A percentile compares a stretch with the other conserved stretches of the same genome.
phyloP scores from a whole-genome alignment of 768 basidiomycete genomes.

The Mycena albidolilacea region DNA sequence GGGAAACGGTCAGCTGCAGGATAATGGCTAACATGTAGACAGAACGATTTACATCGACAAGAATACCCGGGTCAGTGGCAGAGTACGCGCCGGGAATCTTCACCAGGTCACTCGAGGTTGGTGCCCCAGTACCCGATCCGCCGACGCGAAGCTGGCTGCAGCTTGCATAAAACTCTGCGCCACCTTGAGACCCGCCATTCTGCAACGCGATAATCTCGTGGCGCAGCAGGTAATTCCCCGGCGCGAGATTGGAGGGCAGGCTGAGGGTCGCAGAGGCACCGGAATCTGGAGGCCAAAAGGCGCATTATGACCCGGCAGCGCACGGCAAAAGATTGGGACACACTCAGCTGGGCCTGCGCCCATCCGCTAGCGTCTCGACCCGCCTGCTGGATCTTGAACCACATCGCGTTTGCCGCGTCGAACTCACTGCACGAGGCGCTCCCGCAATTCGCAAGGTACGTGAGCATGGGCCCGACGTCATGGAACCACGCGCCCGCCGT shows the following conservation, averaged over 20 bases:
- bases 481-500: conserved; percentile 61
- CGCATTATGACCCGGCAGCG: conserved; percentile 46
- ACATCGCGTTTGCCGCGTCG: conserved; percentile 69
- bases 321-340: conserved; percentile 36
- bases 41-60: conserved; percentile 56
- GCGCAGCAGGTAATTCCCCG: conserved; percentile 83
- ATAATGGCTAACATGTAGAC: background rate
- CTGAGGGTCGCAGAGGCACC: conserved; percentile 58
- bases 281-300: conserved; percentile 26
- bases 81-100: conserved; percentile 81
- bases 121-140: conserved; percentile 67
- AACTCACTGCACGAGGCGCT: conserved; percentile 71
- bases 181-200: conserved; percentile 66
- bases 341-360: conserved; percentile 70
- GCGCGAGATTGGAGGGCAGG: conserved; percentile 66
- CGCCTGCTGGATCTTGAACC: conserved; percentile 81
- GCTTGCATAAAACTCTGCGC: conserved; percentile 87
- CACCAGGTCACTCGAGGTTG: conserved; percentile 66
- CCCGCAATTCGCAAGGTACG: conserved; percentile 80
- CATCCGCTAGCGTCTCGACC: conserved; percentile 62
- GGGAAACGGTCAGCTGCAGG: conserved; percentile 9
- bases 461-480: conserved; percentile 78
- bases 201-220: conserved; percentile 89
- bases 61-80: conserved; percentile 80
- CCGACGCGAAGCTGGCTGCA: conserved; percentile 73